These are phyloP conservation scores for Trichoderma sp. DNA, from an alignment of 2,329 filamentous ascomycete species.

Conservation along the genomic window DNA sequence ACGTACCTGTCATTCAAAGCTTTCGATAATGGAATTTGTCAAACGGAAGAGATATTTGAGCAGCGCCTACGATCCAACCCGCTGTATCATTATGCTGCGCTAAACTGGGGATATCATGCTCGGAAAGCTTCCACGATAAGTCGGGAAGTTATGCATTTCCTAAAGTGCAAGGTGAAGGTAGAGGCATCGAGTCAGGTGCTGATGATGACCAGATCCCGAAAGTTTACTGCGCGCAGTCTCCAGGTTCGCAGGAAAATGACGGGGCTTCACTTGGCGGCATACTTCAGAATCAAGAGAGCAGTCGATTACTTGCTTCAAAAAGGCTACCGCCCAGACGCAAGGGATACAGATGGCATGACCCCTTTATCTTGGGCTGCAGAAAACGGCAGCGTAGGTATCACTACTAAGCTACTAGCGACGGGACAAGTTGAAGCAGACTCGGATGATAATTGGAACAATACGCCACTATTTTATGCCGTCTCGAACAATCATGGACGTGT, in stretches of 20 bases:
- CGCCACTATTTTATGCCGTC: not conserved
- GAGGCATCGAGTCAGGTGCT: not conserved
- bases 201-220: no score
- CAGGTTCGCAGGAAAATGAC: no score
- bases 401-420: not conserved
- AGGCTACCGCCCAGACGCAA: not conserved
- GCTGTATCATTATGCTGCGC: not conserved
- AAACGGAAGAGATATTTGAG: not conserved
- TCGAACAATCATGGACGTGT: no score
- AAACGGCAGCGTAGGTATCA: not conserved
- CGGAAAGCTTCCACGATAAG: not conserved
- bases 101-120: not conserved
- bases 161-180: not conserved
- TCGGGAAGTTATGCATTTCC: not conserved
- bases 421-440: not conserved
- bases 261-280: not conserved
- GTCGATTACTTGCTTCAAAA: not conserved
- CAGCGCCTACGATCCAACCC: not conserved
- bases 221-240: no score
- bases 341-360: not conserved
- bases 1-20: conserved; percentile 38
- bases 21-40: conserved; percentile 24
- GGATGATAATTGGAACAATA: not conserved
- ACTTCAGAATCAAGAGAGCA: not conserved
- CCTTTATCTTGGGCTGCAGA: not conserved